Percentiles rank a stretch among this genome's conserved stretches.
phyloP scores from a whole-genome alignment of 2,329 filamentous ascomycete species.

The Alternaria triticina region DNA sequence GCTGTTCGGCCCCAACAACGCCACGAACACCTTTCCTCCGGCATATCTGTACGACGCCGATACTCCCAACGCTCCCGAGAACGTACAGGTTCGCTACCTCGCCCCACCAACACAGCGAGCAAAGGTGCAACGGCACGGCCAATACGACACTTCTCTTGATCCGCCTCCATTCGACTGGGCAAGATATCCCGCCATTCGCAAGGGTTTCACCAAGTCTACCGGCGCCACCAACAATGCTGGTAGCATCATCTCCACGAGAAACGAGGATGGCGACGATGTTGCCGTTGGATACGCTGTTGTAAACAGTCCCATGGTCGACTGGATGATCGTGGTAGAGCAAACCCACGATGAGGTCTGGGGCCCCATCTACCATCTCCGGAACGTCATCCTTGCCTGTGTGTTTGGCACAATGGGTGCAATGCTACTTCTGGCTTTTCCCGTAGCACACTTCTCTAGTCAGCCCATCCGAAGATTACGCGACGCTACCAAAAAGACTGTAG shows the following conservation, averaged over 20 bases:
- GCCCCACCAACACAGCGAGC: constrained; percentile 40
- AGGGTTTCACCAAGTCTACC: constrained; percentile 61
- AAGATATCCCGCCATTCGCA: constrained; percentile 67
- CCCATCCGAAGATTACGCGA: constrained; percentile 78
- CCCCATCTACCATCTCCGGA: constrained; percentile 76
- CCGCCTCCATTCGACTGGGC: constrained; percentile 61
- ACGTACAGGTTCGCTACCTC: constrained; percentile 40
- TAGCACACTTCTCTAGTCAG: constrained; percentile 80
- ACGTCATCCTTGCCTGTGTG: constrained; percentile 82
- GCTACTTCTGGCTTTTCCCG: constrained; percentile 73
- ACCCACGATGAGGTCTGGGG: constrained; percentile 74
- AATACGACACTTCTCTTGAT: constrained; percentile 33
- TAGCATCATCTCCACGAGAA: constrained; percentile 70
- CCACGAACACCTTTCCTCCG: constrained; percentile 63
- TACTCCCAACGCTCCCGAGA: constrained; percentile 24
- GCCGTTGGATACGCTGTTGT: constrained; percentile 82
- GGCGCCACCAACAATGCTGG: constrained; percentile 70
- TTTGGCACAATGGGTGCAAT: constrained; percentile 81
- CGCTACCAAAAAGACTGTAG: constrained; percentile 76
- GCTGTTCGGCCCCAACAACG: constrained; percentile 70
- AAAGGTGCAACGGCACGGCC: constrained; percentile 30
- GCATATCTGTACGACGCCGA: constrained; percentile 40
- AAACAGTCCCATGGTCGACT: constrained; percentile 72
- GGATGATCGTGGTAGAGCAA: constrained; percentile 84
- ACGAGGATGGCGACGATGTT: constrained; percentile 73